Percentiles rank a stretch among this genome's conserved stretches.
Conservation (phyloP, 148 eudicot species). For the Amaranthus palmeri region DNA sequence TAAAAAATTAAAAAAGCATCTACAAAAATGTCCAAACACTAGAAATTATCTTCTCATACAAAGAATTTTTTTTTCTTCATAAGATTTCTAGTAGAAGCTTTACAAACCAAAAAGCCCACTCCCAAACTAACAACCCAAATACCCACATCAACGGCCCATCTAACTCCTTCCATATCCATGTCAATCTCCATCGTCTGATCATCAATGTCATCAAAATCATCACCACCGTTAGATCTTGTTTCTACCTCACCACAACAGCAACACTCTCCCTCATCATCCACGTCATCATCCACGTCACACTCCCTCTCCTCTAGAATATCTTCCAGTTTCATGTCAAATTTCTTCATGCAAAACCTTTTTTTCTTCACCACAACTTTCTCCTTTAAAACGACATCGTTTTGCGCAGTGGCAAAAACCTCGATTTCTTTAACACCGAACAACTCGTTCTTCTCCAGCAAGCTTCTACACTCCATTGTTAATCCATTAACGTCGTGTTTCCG, state of each 20-base stretch:
- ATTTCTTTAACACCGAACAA: conserved; percentile 18
- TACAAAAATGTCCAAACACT: background rate
- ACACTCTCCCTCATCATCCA: background rate
- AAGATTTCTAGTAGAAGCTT: conserved; percentile 38
- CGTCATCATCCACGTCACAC: conserved; percentile 23
- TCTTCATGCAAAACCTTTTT: conserved; percentile 17
- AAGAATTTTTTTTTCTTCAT: conserved; percentile 20
- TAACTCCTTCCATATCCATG: conserved; percentile 34
- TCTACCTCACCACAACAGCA: conserved; percentile 9
- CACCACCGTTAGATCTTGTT: conserved; percentile 14
- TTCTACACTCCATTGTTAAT: conserved; percentile 49
- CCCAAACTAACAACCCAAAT: conserved; percentile 63
- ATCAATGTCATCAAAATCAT: conserved; percentile 21
- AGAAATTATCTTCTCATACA: background rate
- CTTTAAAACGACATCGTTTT: conserved; percentile 30
- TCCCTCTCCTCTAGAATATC: conserved; percentile 52
- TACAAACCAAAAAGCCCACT: conserved; percentile 56
- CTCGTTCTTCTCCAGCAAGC: conserved; percentile 12
- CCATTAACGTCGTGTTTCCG: conserved; percentile 26
- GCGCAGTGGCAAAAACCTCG: conserved; percentile 34
- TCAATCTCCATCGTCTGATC: conserved; percentile 17
- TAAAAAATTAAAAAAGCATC: no score
- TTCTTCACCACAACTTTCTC: conserved; percentile 13
- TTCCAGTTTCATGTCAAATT: conserved; percentile 42
- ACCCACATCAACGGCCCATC: conserved; percentile 68